These are phyloP conservation scores for Diaporthe batatas DNA, from an alignment of 2,329 filamentous ascomycete genomes.

Conservation along the genomic window DNA sequence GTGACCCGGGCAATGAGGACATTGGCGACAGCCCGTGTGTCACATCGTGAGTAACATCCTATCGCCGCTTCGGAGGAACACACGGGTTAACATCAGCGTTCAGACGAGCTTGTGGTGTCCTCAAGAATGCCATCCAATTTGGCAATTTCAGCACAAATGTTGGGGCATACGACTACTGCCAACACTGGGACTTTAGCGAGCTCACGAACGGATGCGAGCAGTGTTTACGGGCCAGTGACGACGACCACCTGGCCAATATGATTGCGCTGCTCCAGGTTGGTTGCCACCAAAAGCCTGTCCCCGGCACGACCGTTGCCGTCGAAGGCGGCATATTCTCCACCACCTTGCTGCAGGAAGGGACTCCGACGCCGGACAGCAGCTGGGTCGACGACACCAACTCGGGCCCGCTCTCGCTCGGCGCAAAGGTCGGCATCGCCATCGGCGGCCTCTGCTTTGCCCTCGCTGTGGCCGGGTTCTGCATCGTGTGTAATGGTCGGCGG, in stretches of 20 bases:
- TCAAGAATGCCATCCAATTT: constrained; percentile 62
- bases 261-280: constrained; percentile 67
- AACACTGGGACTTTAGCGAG: constrained; percentile 59
- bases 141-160: constrained; percentile 62
- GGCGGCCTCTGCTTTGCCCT: constrained; percentile 64
- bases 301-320: constrained; percentile 63
- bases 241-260: constrained; percentile 66
- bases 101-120: constrained; percentile 66
- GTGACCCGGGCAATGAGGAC: constrained; percentile 58
- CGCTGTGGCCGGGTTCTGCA: constrained; percentile 61
- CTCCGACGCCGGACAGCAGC: constrained; percentile 57
- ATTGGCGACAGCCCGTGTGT: constrained; percentile 61
- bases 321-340: constrained; percentile 66
- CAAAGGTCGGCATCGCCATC: constrained; percentile 70
- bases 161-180: constrained; percentile 67
- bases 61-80: neutral
- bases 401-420: constrained; percentile 65
- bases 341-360: constrained; percentile 62
- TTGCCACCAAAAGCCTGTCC: constrained; percentile 64
- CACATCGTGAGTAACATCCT: constrained; percentile 59
- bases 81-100: constrained; percentile 45
- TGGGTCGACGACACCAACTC: constrained; percentile 57
- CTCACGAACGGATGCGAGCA: constrained; percentile 66
- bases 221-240: constrained; percentile 58
- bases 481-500: constrained; percentile 70